Evolutionary conservation across 192 early-diverging fungal genomes (phyloP), one percentile per base, ranked within the genome.

Genomic region (Backusella tarrabulga): DNA sequence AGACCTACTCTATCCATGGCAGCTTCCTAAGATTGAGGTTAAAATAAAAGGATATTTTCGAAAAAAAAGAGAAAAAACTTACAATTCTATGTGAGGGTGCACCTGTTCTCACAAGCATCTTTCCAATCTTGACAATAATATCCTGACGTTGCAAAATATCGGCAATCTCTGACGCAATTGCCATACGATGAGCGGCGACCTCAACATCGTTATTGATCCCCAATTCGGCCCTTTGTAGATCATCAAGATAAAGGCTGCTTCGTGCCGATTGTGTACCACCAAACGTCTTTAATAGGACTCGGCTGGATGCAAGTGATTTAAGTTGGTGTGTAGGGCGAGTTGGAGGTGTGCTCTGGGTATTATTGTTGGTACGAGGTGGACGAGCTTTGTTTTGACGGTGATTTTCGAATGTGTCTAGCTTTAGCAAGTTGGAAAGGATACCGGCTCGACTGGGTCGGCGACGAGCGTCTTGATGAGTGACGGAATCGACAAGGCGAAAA

Each of bases 61-160:
- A n/a, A 32, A 1, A 11, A 7, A 40, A 38, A 21, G 26, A 32
- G 60, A 29, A 29, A 40, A 0, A 29, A 80, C 83, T 80, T 79
- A 84, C 87, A 50, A 88, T 86, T 23, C 87, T 77, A 67, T 88
- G 85, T 66, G 85, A 84, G 6, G 87, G 87, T 35, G 85, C 87
- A 0, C 87, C 85, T 63, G 84, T 83, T 26, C 87, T 77, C 11
- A 88, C 82, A 38, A 88, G 78, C 14, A 75, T 74, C 63, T 88
- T 88, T 67, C 83, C 86, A 0, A 88, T 50, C 42, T 83, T 86
- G 36, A 88, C 80, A 63, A 88, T 77, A 14, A 88, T 75, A 19
- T 85, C 84, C 29, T 88, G 87, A 1, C 83, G 79, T 34, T 80
- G 77, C 15, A 88, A 74, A 26, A 87, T 85, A 34, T 88, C 77